Evolutionary conservation across 805 yeast species (phyloP), one percentile per base, ranked within the genome.

Genomic region (Schwanniomyces sp.): DNA sequence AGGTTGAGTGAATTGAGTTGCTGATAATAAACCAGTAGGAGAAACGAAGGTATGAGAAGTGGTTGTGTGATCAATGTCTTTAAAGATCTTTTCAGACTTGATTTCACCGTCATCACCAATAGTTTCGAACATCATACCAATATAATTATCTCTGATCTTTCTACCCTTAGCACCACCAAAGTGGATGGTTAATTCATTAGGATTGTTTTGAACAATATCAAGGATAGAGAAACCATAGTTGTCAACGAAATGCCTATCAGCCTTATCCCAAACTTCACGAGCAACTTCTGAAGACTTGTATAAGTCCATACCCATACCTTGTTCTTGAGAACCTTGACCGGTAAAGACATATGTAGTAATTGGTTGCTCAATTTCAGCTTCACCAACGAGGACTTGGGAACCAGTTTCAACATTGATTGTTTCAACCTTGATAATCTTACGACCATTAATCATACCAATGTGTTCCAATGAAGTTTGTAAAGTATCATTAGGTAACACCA

Each of bases 221-320:
- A 94, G 79, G 58, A 94, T 94, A 21, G 98, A 91, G 85, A 94
- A 94, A 48, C 99, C 99, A 63, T 94, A 94, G 68, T 92, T 91
- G 64, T 83, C 78, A 66, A 90, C 78, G 78, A 95, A 94, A 72
- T 95, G 99, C 49, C 71, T 69, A 68, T 94, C 99, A 52, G 99
- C 99, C 67, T 90, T 87, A 70, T 94, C 98, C 99, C 99, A 94
- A 53, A 94, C 97, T 54, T 82, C 83, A 62, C 84, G 84, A 45
- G 99, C 99, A 67, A 94, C 97, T 27, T 82, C 91, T 43, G 96
- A 88, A 37, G 87, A 79, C 55, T 84, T 85, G 72, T 94, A 94
- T 66, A 94, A 81, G 70, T 94, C 99, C 99, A 94, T 94, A 80
- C 99, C 99, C 99, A 94, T 94, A 69, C 97, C 97, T 78, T 95